A percentile compares a stretch with the other conserved stretches of the same genome.
Evolutionary conservation across 768 basidiomycete genomes (phyloP).

Genomic region (Gymnopilus dilepis): DNA sequence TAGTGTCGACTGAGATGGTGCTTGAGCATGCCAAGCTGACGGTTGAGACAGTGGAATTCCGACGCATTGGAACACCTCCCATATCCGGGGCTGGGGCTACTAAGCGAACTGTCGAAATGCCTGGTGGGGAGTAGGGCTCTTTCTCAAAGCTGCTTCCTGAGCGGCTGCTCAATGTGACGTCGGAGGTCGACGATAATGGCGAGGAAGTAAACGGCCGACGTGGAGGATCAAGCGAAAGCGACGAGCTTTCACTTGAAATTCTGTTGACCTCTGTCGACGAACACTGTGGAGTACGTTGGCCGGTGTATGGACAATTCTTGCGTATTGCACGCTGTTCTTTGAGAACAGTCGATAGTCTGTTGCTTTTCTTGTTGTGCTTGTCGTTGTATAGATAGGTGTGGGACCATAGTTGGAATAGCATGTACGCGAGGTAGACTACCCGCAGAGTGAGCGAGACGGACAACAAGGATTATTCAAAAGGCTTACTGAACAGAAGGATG

Average conservation of each 20-base stretch:
- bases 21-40: slow-evolving; percentile 13
- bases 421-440: slow-evolving; percentile 70
- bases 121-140: slow-evolving; percentile 9
- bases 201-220: slow-evolving; percentile 24
- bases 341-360: slow-evolving; percentile 40
- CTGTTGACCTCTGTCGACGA: slow-evolving; percentile 15
- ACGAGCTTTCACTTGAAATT: slow-evolving; percentile 9
- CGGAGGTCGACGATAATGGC: slow-evolving; percentile 21
- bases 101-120: slow-evolving; percentile 16
- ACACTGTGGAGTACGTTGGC: background rate
- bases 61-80: slow-evolving; percentile 22
- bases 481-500: slow-evolving; percentile 75
- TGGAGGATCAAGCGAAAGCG: slow-evolving; percentile 20
- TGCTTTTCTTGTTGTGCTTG: slow-evolving; percentile 47
- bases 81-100: background rate
- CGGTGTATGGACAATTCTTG: slow-evolving; percentile 18
- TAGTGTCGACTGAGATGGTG: slow-evolving; percentile 8
- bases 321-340: slow-evolving; percentile 37
- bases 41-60: slow-evolving; percentile 18
- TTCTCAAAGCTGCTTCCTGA: slow-evolving; percentile 14
- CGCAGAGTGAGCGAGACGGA: slow-evolving; percentile 2
- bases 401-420: slow-evolving; percentile 82
- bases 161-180: slow-evolving; percentile 24
- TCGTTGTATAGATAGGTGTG: slow-evolving; percentile 75
- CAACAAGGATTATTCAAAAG: background rate